Evolutionary conservation across 129 eudicot genomes (phyloP).

Genomic region (Flaveria linearis): DNA sequence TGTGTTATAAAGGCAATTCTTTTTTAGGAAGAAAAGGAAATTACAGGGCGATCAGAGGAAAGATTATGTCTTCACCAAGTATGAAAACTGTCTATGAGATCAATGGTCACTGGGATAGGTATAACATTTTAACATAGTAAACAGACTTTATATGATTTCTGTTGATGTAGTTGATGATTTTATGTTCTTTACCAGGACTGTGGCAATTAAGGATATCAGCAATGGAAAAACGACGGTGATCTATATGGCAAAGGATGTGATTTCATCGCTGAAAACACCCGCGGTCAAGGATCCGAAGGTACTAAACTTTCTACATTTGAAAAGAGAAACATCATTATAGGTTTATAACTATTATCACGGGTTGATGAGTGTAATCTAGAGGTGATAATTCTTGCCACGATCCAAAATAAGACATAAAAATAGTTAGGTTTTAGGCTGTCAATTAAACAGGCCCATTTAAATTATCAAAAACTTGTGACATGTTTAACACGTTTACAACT

Average conservation of each 20-base stretch:
- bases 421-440: no score
- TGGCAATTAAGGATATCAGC: conserved; percentile 54
- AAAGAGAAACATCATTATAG: neutral
- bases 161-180: neutral
- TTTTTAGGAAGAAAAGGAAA: conserved; percentile 48
- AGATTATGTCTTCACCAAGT: conserved; percentile 44
- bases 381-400: no score
- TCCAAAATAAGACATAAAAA: no score
- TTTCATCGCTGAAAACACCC: conserved; percentile 68
- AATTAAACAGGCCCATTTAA: no score
- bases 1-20: conserved; percentile 54
- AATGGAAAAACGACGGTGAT: conserved; percentile 54
- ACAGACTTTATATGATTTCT: neutral
- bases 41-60: conserved; percentile 67
- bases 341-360: neutral
- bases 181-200: conserved; percentile 44
- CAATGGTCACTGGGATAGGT: conserved; percentile 96
- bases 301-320: neutral
- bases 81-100: conserved; percentile 57
- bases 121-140: neutral
- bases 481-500: no score
- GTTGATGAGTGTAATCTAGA: no score
- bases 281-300: conserved; percentile 65
- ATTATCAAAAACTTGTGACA: no score
- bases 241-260: conserved; percentile 67